Evolutionary conservation across 345 rosid genomes (phyloP).

Genomic region (Lumnitzera littorea): DNA sequence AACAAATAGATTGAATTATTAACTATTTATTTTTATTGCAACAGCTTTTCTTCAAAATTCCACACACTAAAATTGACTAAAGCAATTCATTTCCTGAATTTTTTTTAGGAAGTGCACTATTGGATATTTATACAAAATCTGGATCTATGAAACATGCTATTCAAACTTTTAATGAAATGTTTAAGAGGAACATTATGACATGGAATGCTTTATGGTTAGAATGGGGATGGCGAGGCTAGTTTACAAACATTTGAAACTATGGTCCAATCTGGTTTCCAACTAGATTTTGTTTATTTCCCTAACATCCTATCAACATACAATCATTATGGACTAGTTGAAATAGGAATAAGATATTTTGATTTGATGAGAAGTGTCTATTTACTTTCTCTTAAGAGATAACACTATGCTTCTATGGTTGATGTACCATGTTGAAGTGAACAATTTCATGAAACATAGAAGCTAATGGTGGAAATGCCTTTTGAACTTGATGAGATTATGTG

Average conservation of each 20-base stretch:
- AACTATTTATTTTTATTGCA: too few species aligned
- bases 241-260: constrained; percentile 49
- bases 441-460: constrained; percentile 57
- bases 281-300: constrained; percentile 68
- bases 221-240: constrained; percentile 64
- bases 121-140: constrained; percentile 85
- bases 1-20: too few species aligned
- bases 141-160: constrained; percentile 68
- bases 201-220: constrained; percentile 83
- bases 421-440: constrained; percentile 54
- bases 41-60: too few species aligned
- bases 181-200: constrained; percentile 60
- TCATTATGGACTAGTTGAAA: constrained; percentile 71
- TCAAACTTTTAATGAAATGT: constrained; percentile 62
- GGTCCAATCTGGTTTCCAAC: constrained; percentile 51
- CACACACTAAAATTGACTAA: too few species aligned
- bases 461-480: constrained; percentile 64
- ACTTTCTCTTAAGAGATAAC: constrained; percentile 56
- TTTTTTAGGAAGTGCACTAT: constrained; percentile 62
- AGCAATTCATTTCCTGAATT: constrained; percentile 2
- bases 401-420: constrained; percentile 65
- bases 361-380: constrained; percentile 44
- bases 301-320: constrained; percentile 71
- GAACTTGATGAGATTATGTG: constrained; percentile 78
- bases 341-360: constrained; percentile 50